Evolutionary conservation across 139 green algal genomes (phyloP).

Genomic region (Chlorella sorokiniana): DNA sequence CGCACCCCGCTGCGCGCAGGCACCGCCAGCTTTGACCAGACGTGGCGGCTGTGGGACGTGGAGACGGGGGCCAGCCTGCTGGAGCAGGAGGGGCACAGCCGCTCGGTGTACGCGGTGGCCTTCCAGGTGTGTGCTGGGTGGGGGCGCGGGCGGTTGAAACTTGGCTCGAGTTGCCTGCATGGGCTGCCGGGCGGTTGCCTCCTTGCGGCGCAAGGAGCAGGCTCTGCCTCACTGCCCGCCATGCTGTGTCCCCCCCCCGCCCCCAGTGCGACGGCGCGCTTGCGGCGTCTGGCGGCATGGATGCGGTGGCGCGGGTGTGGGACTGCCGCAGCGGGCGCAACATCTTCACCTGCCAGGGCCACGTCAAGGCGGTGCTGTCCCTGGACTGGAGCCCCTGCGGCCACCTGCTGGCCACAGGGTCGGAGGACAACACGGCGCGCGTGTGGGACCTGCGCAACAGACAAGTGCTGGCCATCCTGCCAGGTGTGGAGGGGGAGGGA

Average conservation of each 20-base stretch:
- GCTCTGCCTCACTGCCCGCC: no score
- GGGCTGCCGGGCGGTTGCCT: no score
- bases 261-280: constrained; percentile 76
- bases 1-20: constrained; percentile 37
- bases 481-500: constrained; percentile 31
- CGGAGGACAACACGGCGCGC: constrained; percentile 80
- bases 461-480: constrained; percentile 79
- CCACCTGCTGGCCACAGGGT: constrained; percentile 76
- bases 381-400: constrained; percentile 91
- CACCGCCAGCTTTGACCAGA: constrained; percentile 91
- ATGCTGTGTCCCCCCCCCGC: no score
- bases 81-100: constrained; percentile 96
- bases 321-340: constrained; percentile 88
- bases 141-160: not conserved
- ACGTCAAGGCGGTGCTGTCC: constrained; percentile 87
- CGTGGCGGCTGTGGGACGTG: constrained; percentile 96
- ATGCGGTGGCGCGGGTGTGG: constrained; percentile 87
- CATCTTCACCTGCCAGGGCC: constrained; percentile 84
- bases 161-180: not conserved
- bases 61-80: constrained; percentile 82
- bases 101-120: constrained; percentile 88
- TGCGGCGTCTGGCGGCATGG: constrained; percentile 76
- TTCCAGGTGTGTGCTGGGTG: constrained; percentile 74
- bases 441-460: constrained; percentile 92
- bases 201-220: no score